Evolutionary conservation across 2,329 filamentous ascomycete species (phyloP), one percentile per base, ranked within the genome.

Genomic region (Neofusicoccum ribis): DNA sequence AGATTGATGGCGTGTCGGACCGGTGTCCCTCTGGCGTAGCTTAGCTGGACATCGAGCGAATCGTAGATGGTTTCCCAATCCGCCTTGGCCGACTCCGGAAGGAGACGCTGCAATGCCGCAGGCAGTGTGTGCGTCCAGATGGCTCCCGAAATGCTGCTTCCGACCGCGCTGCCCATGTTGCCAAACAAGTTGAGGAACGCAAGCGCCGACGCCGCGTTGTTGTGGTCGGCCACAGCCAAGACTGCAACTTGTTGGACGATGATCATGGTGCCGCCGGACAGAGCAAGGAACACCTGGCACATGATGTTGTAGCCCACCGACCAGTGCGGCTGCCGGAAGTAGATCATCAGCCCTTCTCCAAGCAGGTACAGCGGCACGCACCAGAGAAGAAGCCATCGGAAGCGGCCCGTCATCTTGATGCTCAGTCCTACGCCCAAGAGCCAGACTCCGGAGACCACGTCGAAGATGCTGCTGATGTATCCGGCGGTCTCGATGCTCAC

Each of bases 81-180:
- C 43, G 72, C 70, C 71, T 81, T 80, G 34, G 70, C 73, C 0
- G 74, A 74, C 7, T 80, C 66, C 7, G 86, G 86, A 0, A 89
- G 78, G 14, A 70, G 70, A 17, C 69, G 69, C 58, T 65, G 70
- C 15, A 89, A 78, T n/a, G 82, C 81, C 14, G 77, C 74, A 3
- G 82, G 83, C 69, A 91, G 85, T 1, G 84, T 82, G 66, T 83
- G 81, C 0, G 84, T 87, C 88, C 88, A 91, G 67, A 91, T 86
- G 8, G 88, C 87, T 0, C 83, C 83, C 0, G 88, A 84, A 52
- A 91, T 82, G 7, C 87, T 84, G 17, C 67, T 72, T 0, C 77
- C 75, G 11, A 77, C 67, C 2, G 72, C 69, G 36, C 70, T 69
- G 0, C 75, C 88, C 66, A 90, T 82, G 66, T 84, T 84, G 68